Evolutionary conservation across 2,329 filamentous ascomycete genomes (phyloP), one percentile per base, ranked within the genome.

Genomic region (Zopfia rhizophila): DNA sequence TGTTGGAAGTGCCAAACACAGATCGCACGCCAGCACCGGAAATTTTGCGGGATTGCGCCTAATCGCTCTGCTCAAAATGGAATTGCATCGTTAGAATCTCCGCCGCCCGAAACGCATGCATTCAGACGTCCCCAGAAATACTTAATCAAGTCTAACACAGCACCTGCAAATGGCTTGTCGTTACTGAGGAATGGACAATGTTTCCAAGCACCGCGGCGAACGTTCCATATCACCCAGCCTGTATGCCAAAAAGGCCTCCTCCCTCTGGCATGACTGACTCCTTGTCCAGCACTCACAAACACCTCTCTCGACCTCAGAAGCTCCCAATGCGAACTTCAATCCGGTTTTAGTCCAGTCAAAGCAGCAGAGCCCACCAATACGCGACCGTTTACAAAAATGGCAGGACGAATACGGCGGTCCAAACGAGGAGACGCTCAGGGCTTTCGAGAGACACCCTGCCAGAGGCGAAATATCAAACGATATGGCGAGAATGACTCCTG

Each of bases 401-500:
- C 73, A 82, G 53, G 51, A 68, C 17, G 58, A 74, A 18, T 63
- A 76, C 51, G 73, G 67, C 7, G 51, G 49, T 2, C 68, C 65
- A 1, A 61, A 64, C 21, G 53, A 61, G 17, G 66, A 68, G 14
- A 41, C 48, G 3, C 54, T 72, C 3, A 52, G 41, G 8, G 61
- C 63, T n/a, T 69, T 72, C 23, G 56, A 59, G 37, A 68, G 60
- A 14, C 53, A 66, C 29, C 62, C 65, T 51, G 50, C 38, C 45
- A 45, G 54, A 51, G 35, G 45, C 16, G 59, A 64, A 3, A 55
- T 62, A 11, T 30, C 46, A n/a, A 69, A 70, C 38, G 47, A 50
- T 19, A 22, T 66, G 17, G 4, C 13, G 7, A 55, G 59, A 5
- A 67, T 58, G 19, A 21, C 53, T 12, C 59, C 66, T 32, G 48